These are phyloP conservation scores for Russula griseocarnosa DNA, from an alignment of 768 basidiomycete genomes.

Conservation along the genomic window DNA sequence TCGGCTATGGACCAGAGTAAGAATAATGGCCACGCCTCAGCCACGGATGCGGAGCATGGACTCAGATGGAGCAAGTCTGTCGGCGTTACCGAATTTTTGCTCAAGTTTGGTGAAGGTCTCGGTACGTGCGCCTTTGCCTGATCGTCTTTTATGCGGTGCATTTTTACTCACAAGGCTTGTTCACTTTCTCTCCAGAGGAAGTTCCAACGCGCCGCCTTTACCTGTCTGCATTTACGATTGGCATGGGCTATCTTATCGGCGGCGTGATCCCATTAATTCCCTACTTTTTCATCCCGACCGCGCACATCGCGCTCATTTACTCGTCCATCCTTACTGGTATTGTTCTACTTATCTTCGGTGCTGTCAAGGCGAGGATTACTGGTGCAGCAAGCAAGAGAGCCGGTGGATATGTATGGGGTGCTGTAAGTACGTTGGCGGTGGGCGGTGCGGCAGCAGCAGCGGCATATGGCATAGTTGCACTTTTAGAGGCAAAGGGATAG, in stretches of 20 bases:
- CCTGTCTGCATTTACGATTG: constrained; percentile 91
- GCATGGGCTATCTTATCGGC: constrained; percentile 88
- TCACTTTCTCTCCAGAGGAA: constrained; percentile 58
- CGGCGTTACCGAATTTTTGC: constrained; percentile 87
- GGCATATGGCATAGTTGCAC: constrained; percentile 55
- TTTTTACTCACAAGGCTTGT: too few relatives aligned
- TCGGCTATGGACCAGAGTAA: constrained; percentile 28
- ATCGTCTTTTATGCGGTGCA: too few relatives aligned
- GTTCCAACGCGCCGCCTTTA: constrained; percentile 80
- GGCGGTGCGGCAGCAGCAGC: constrained; percentile 87
- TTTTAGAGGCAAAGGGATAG: constrained; percentile 38
- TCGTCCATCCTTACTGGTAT: constrained; percentile 79
- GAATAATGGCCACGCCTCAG: background rate
- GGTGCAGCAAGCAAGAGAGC: constrained; percentile 63
- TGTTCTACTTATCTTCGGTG: constrained; percentile 86
- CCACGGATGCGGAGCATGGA: constrained; percentile 49
- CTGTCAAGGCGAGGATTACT: constrained; percentile 82
- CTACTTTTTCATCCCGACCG: constrained; percentile 81
- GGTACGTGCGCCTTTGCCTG: constrained; percentile 46
- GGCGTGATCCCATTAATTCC: constrained; percentile 90
- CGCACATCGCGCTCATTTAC: constrained; percentile 64
- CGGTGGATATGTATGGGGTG: constrained; percentile 80
- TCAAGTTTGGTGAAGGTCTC: constrained; percentile 93
- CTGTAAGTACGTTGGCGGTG: constrained; percentile 79
- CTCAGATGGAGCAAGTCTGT: constrained; percentile 71